Evolutionary conservation across 148 eudicot genomes (phyloP), one percentile per base, ranked within the genome.

Genomic region (Simmondsia chinensis): DNA sequence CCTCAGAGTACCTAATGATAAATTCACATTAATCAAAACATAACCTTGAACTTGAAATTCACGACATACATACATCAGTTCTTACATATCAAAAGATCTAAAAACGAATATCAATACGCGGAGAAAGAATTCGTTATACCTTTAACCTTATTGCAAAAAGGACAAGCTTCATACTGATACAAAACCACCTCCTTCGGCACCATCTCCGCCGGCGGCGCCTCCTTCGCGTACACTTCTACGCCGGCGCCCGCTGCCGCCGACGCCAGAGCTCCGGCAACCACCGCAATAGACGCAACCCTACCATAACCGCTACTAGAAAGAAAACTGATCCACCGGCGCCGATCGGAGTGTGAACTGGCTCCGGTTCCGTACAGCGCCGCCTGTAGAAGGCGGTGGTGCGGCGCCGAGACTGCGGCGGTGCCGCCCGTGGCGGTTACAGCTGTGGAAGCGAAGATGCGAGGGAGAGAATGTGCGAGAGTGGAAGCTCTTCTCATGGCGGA

Each of bases 131-230:
- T 43, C 31, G n/a, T 62, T 72, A 4, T 58, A 91, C 99, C 95
- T 79, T 79, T 91, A 39, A 91, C 86, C 56, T 91, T 91, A 68
- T 91, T 91, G 46, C 99, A 91, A 50, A 91, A 91, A 39, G 99
- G 99, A 58, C 99, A 91, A 50, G 94, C 99, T 68, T 91, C 86
- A 48, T 85, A 91, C 72, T 91, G 97, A 52, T 91, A 89, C 4
- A 91, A 75, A 21, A 82, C 94, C 13, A 91, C 89, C 3, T 91
- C 95, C 0, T 76, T 76, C 1, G 77, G 72, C 9, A 48, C 42
- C 1, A 57, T 50, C 48, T 60, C 63, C 26, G 60, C n/a, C 12
- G 57, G 20, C 6, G 49, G 56, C 17, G 33, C 40, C 42, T 71
- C 72, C 43, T 71, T 71, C 0, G 76, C 76, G 28, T 61, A 44